Conservation (phyloP, 495 filamentous ascomycete genomes). For the Hypoxylon perforatum region DNA sequence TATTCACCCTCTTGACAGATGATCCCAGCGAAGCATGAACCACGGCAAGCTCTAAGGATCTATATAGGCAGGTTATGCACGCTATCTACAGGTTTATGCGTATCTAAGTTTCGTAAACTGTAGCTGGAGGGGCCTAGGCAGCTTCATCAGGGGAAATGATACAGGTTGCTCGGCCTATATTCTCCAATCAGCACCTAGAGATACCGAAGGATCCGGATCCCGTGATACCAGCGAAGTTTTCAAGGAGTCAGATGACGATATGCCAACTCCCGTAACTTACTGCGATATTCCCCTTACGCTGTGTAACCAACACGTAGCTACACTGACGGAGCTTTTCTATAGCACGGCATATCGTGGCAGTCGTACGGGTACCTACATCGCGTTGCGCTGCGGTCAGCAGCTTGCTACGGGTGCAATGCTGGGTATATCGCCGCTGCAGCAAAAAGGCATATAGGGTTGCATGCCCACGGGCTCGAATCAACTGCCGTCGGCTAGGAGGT, state of each 20-base stretch:
- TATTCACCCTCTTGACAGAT: neutral
- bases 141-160: neutral
- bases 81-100: constrained; percentile 16
- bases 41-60: neutral
- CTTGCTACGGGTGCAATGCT: constrained; percentile 20
- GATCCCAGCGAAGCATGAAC: neutral
- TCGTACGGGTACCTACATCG: constrained; percentile 39
- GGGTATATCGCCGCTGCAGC: constrained; percentile 20
- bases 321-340: constrained; percentile 9
- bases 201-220: constrained; percentile 23
- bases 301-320: constrained; percentile 16
- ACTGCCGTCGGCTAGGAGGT: constrained; percentile 39
- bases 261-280: constrained; percentile 23
- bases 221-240: constrained; percentile 19
- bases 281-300: constrained; percentile 19
- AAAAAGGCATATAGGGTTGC: constrained; percentile 18
- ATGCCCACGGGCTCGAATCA: constrained; percentile 29
- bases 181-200: constrained; percentile 19
- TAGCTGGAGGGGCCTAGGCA: constrained; percentile 6
- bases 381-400: constrained; percentile 23
- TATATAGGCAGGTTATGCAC: neutral
- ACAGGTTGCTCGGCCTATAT: neutral
- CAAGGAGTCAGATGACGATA: constrained; percentile 31
- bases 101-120: constrained; percentile 17
- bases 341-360: constrained; percentile 10